Evolutionary conservation across 78 protist species (phyloP), one percentile per base, ranked within the genome.

Genomic region (Dictyostelium intermedium): DNA sequence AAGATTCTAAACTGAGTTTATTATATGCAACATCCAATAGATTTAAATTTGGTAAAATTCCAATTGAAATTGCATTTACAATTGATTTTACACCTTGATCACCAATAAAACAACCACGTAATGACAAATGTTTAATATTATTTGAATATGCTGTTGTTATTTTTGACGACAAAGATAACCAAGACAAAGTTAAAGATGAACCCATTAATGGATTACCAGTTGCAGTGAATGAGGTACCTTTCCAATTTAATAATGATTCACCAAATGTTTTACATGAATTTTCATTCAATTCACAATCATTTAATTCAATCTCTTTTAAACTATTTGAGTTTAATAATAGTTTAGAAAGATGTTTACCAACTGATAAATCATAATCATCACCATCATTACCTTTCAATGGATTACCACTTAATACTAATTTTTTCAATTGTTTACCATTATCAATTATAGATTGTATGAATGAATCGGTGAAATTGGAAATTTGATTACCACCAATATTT

Each of bases 1-100:
- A 30, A 13, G 35, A 18, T 25, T 87, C 81, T 20, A 87, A 5
- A 5, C 66, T 41, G 5, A 87, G 23, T 61, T 41, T 53, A 30
- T 87, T 87, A 37, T 43, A 13, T 4, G 92, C 92, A 25, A 87
- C 27, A 63, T 87, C 92, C 7, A 87, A 41, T 10, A 87, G 30
- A 16, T 37, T 43, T 23, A 87, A 30, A 18, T 27, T 34, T n/a
- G 92, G 85, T 30, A 85, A 25, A 3, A 53, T 3, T 2, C 79
- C 80, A 9, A 69, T 35, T 4, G 16, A 18, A 34, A 74, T 74
- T 16, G 73, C 37, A 20, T 43, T 20, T 1, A 50, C 20, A 18
- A 76, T 76, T 23, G 50, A 41, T 37, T 35, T 37, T 13, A 87
- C 8, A 20, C 92, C 92, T 18, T 87, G 70, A 43, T 87, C 92